Percentiles rank a stretch among this genome's conserved stretches.
These are phyloP conservation scores for Colletotrichum sp. DNA, from an alignment of 2,329 filamentous ascomycete species.

Conservation along the genomic window DNA sequence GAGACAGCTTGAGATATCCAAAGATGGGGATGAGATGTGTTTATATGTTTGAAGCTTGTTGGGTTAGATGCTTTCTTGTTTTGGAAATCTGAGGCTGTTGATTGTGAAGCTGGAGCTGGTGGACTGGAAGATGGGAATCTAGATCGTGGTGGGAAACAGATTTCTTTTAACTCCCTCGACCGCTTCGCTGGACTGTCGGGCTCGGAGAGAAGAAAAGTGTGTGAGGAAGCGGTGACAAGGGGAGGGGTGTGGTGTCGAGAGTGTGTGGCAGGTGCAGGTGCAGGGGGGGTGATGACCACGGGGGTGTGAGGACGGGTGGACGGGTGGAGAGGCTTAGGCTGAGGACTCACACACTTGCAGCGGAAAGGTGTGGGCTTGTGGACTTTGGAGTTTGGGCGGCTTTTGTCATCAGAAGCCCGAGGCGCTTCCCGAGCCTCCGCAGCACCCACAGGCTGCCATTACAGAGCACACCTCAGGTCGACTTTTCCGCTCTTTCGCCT, in stretches of 20 bases:
- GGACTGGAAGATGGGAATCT: not conserved
- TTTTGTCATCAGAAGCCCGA: slow-evolving; percentile 22
- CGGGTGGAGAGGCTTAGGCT: slow-evolving; percentile 1
- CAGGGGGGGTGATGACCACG: slow-evolving; percentile 7
- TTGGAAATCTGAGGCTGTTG: slow-evolving; percentile 5
- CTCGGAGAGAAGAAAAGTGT: slow-evolving; percentile 22
- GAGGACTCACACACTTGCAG: slow-evolving; percentile 9
- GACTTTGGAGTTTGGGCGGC: slow-evolving; percentile 15
- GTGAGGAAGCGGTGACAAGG: slow-evolving; percentile 18
- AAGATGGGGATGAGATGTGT: not conserved
- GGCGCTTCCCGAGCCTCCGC: slow-evolving; percentile 17
- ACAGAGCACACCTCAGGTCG: not conserved
- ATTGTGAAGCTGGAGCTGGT: slow-evolving; percentile 6
- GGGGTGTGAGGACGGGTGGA: not conserved
- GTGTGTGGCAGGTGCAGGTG: slow-evolving; percentile 7
- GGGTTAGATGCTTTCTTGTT: slow-evolving; percentile 10
- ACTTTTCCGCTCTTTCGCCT: not conserved
- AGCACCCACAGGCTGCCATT: not conserved
- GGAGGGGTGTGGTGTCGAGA: not conserved
- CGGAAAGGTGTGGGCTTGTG: not conserved
- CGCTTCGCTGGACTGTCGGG: slow-evolving; percentile 9
- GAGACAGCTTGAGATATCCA: not conserved
- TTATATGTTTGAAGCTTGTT: not conserved
- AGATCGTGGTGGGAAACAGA: slow-evolving; percentile 14
- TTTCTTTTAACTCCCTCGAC: slow-evolving; percentile 20